Conservation (phyloP, 345 rosid species). For the Eucalyptus caleyi region DNA sequence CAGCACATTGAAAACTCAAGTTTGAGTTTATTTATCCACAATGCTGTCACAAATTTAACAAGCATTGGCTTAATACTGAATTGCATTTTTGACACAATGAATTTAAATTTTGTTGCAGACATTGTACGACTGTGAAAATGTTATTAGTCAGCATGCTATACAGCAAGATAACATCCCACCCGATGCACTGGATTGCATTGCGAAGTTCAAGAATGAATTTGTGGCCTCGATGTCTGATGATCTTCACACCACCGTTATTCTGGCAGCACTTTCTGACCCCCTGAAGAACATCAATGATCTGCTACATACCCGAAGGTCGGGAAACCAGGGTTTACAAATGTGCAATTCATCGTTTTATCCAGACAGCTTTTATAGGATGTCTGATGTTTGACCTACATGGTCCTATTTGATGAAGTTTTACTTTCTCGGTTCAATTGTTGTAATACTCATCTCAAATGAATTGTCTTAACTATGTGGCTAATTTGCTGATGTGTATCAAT, state of each 20-base stretch:
- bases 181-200: slow-evolving; percentile 27
- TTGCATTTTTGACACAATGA: neutral
- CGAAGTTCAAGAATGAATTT: slow-evolving; percentile 39
- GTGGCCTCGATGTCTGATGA: slow-evolving; percentile 86
- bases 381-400: neutral
- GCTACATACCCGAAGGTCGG: slow-evolving; percentile 68
- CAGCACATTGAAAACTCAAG: neutral
- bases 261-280: slow-evolving; percentile 86
- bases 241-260: slow-evolving; percentile 68
- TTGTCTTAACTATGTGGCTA: neutral
- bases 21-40: neutral
- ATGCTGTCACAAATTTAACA: neutral
- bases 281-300: slow-evolving; percentile 77
- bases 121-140: slow-evolving; percentile 49
- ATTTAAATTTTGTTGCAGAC: slow-evolving; percentile 49
- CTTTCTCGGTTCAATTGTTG: neutral
- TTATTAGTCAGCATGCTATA: slow-evolving; percentile 30
- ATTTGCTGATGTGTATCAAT: neutral
- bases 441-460: neutral
- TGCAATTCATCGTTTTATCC: neutral
- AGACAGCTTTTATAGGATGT: neutral
- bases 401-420: neutral
- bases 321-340: neutral
- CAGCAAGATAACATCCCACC: slow-evolving; percentile 29
- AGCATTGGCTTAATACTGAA: neutral